phyloP scores from a whole-genome alignment of 495 filamentous ascomycete genomes.

The Thermothielavioides terrestris region DNA sequence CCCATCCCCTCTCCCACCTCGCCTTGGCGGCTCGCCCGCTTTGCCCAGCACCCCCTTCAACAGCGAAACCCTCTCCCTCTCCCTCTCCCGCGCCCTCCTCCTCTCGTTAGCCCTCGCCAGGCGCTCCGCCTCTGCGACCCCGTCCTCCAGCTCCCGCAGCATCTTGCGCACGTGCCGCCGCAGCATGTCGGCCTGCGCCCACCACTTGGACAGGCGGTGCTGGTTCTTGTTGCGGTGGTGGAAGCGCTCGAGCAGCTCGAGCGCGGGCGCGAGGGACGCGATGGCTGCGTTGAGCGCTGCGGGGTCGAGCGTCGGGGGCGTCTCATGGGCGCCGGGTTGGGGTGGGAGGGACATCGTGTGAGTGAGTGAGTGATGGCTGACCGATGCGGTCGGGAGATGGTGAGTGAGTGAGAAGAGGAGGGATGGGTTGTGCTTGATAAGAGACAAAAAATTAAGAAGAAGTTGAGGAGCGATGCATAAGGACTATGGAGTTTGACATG shows the following conservation, averaged over 20 bases:
- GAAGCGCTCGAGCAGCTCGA: constrained; percentile 49
- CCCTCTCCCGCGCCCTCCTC: constrained; percentile 10
- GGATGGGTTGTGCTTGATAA: no score
- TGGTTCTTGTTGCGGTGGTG: constrained; percentile 79
- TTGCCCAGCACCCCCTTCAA: constrained; percentile 3
- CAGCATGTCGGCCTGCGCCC: constrained; percentile 57
- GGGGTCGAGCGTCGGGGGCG: background rate
- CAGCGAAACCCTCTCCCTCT: no score
- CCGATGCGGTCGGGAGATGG: no score
- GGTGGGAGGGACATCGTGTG: no score
- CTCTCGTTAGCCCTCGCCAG: background rate
- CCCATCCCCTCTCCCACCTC: background rate
- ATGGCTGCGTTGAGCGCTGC: background rate
- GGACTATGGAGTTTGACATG: no score
- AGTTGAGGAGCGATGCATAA: no score
- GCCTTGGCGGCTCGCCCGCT: constrained; percentile 10
- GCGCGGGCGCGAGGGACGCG: constrained; percentile 14
- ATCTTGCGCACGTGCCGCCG: constrained; percentile 53
- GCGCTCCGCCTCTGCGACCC: constrained; percentile 4
- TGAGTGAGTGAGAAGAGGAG: no score
- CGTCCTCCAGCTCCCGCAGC: constrained; percentile 29
- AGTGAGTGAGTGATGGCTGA: background rate
- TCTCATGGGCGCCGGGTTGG: no score
- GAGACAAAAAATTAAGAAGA: no score
- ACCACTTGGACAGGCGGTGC: constrained; percentile 65